Percentiles rank a stretch among this genome's conserved stretches.
phyloP scores from a whole-genome alignment of 768 basidiomycete species.

The Leucogyrophana mollusca region DNA sequence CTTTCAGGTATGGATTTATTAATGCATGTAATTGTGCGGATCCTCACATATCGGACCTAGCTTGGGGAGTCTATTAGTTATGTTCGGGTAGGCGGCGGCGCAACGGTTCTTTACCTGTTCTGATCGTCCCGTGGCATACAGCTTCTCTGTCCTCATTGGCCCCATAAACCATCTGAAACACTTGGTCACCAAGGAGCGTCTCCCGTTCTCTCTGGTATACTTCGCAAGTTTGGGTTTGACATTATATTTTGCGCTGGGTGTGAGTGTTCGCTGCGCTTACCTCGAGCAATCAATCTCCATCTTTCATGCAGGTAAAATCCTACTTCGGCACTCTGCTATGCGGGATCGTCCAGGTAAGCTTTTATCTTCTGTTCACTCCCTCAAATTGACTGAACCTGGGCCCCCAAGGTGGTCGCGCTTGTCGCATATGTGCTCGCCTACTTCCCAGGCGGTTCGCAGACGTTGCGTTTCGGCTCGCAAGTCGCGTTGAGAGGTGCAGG shows the following conservation, averaged over 20 bases:
- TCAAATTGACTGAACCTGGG: background rate
- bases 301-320: conserved; percentile 60
- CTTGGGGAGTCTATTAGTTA: conserved; percentile 88
- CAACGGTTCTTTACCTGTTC: background rate
- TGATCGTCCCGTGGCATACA: conserved; percentile 24
- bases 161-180: conserved; percentile 93
- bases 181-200: conserved; percentile 73
- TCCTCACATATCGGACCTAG: conserved; percentile 35
- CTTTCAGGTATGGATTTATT: conserved; percentile 60
- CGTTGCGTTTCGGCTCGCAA: conserved; percentile 75
- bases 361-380: background rate
- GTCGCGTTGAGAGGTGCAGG: conserved; percentile 84
- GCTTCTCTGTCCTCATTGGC: conserved; percentile 84
- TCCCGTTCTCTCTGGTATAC: conserved; percentile 84
- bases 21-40: too few relatives aligned
- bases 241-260: conserved; percentile 88
- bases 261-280: conserved; percentile 38
- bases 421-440: conserved; percentile 90
- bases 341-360: conserved; percentile 72
- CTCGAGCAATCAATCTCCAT: conserved; percentile 1
- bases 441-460: conserved; percentile 88
- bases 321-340: conserved; percentile 84
- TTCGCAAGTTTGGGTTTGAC: conserved; percentile 82
- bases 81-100: conserved; percentile 74
- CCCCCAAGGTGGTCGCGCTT: conserved; percentile 68